Conservation (phyloP, 1,284 basidiomycete species). For the Irpex sp. region DNA sequence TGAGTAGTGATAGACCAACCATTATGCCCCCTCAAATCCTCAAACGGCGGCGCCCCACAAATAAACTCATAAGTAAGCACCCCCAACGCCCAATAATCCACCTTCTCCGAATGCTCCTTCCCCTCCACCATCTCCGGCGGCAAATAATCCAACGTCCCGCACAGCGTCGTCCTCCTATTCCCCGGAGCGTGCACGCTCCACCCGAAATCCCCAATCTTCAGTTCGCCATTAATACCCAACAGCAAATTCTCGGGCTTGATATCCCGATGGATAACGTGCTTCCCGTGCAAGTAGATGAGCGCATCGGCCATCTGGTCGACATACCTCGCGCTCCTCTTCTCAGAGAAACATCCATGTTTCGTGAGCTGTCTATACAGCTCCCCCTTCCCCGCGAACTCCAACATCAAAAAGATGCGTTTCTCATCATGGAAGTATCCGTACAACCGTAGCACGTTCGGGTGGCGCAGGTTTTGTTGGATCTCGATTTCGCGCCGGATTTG, state of each 20-base stretch:
- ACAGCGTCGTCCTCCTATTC: slow-evolving; percentile 84
- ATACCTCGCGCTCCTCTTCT: slow-evolving; percentile 85
- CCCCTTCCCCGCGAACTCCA: slow-evolving; percentile 94
- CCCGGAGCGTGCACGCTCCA: slow-evolving; percentile 99
- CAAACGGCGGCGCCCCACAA: slow-evolving; percentile 91
- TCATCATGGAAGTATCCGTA: slow-evolving; percentile 98
- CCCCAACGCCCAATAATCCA: slow-evolving; percentile 97
- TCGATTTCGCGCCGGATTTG: slow-evolving; percentile 98
- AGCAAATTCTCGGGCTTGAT: slow-evolving; percentile 99
- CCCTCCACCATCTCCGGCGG: slow-evolving; percentile 99
- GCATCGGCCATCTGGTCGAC: slow-evolving; percentile 99
- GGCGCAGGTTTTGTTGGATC: slow-evolving; percentile 96
- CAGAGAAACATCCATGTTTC: slow-evolving; percentile 83
- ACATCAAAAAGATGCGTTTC: slow-evolving; percentile 97
- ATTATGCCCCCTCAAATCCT: slow-evolving; percentile 75
- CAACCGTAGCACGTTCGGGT: slow-evolving; percentile 91
- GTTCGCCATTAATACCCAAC: slow-evolving; percentile 91
- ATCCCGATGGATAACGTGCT: slow-evolving; percentile 98
- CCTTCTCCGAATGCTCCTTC: slow-evolving; percentile 82
- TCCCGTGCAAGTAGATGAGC: slow-evolving; percentile 87
- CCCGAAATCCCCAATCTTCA: slow-evolving; percentile 99
- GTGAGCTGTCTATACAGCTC: slow-evolving; percentile 95
- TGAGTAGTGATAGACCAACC: too few relatives aligned
- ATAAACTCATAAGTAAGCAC: slow-evolving; percentile 97
- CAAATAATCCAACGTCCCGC: slow-evolving; percentile 95